phyloP scores from a whole-genome alignment of 2,329 filamentous ascomycete species.

The Trichoderma polysporum region DNA sequence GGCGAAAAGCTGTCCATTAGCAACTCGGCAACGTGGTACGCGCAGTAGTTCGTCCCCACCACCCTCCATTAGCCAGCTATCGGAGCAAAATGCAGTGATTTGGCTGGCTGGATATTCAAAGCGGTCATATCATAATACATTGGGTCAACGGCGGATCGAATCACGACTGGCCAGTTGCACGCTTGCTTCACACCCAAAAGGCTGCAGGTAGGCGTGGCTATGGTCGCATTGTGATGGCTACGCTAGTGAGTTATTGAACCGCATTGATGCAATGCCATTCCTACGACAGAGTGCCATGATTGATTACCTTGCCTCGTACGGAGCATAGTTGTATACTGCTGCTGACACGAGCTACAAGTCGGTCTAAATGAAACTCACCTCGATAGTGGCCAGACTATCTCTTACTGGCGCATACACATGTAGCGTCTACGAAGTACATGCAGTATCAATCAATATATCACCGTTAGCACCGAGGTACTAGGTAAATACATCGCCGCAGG shows the following conservation, averaged over 20 bases:
- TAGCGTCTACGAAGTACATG: background rate
- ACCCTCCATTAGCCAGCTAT: slow-evolving; percentile 4
- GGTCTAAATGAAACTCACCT: background rate
- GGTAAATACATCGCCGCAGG: background rate
- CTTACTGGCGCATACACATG: background rate
- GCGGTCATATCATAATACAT: background rate
- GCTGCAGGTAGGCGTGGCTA: background rate
- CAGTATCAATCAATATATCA: background rate
- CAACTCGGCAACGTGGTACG: slow-evolving; percentile 20
- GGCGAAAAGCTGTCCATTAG: background rate
- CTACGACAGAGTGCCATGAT: too few species aligned
- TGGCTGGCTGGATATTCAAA: background rate
- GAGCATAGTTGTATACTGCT: background rate
- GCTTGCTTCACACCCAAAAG: slow-evolving; percentile 2
- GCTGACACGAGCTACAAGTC: background rate
- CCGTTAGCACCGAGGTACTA: background rate
- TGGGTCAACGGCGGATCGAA: background rate
- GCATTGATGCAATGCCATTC: too few species aligned
- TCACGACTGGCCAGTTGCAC: background rate
- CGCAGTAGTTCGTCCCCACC: slow-evolving; percentile 21
- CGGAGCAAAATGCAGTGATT: background rate
- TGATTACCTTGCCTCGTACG: too few species aligned
- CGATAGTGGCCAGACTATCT: background rate
- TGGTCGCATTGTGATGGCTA: background rate
- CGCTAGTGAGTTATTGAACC: too few species aligned